These are phyloP conservation scores for Scalesia atractyloides DNA, from an alignment of 129 eudicot species.

Conservation along the genomic window DNA sequence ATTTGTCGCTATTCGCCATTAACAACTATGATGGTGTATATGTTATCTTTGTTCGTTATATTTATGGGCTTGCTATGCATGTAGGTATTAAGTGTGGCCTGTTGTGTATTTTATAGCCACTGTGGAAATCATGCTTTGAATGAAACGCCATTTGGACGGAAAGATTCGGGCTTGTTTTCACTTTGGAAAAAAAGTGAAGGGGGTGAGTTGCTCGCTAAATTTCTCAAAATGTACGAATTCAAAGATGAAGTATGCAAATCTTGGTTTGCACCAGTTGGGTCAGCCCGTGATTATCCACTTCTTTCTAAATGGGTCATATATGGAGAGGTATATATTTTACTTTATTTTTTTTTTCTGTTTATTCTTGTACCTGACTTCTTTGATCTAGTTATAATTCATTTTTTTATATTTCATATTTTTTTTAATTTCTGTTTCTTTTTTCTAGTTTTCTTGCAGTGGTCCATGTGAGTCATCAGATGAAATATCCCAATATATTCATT, in stretches of 20 bases:
- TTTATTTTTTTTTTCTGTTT: neutral
- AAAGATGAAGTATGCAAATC: slow-evolving; percentile 91
- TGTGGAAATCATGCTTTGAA: slow-evolving; percentile 95
- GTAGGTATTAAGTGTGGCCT: slow-evolving; percentile 97
- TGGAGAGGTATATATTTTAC: slow-evolving; percentile 76
- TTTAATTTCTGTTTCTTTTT: neutral
- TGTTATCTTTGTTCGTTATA: slow-evolving; percentile 24
- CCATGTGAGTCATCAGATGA: slow-evolving; percentile 92
- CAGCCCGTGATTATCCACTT: slow-evolving; percentile 96
- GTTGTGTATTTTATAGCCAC: slow-evolving; percentile 99
- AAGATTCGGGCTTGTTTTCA: slow-evolving; percentile 60
- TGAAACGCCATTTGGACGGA: slow-evolving; percentile 66
- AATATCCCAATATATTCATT: slow-evolving; percentile 96
- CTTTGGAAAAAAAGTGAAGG: slow-evolving; percentile 82
- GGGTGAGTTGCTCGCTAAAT: slow-evolving; percentile 70
- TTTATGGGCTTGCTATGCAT: slow-evolving; percentile 37
- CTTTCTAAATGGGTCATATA: slow-evolving; percentile 98
- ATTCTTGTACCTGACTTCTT: neutral
- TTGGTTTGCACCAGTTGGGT: slow-evolving; percentile 99
- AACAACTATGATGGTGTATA: neutral
- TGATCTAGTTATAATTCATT: slow-evolving; percentile 11
- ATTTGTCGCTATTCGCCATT: no score
- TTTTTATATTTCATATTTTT: neutral
- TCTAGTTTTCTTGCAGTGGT: slow-evolving; percentile 81
- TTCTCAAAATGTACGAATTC: slow-evolving; percentile 79